phyloP scores from a whole-genome alignment of 495 filamentous ascomycete species.

The Tuber melanosporum region DNA sequence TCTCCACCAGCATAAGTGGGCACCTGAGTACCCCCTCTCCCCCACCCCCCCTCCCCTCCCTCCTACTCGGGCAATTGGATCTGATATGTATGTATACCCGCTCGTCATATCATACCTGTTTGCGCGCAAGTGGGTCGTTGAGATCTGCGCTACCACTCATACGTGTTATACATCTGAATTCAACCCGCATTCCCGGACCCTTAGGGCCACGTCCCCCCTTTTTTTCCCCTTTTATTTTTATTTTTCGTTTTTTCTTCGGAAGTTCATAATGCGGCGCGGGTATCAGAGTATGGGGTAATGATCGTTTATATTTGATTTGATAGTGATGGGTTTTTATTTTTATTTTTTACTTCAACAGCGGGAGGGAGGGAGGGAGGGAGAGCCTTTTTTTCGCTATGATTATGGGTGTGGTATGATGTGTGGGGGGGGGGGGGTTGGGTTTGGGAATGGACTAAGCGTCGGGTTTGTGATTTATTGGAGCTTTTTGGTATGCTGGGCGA shows the following conservation, averaged over 20 bases:
- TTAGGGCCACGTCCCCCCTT: not conserved
- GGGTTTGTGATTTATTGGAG: not conserved
- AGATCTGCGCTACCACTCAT: not conserved
- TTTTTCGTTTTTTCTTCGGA: not conserved
- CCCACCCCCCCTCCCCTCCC: too few species aligned
- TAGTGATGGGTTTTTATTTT: too few species aligned
- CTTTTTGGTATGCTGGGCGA: not conserved
- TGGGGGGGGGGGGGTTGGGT: too few species aligned
- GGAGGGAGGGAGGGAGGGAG: not conserved
- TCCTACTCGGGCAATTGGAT: not conserved
- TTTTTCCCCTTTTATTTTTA: not conserved
- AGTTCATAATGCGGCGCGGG: not conserved
- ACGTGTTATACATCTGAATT: not conserved
- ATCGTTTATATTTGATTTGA: not conserved
- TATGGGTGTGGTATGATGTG: too few species aligned
- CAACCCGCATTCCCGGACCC: not conserved
- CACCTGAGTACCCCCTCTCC: too few species aligned
- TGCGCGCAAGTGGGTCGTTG: not conserved
- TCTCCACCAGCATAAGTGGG: too few species aligned
- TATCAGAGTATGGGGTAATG: not conserved
- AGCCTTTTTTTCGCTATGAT: not conserved
- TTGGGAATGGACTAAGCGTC: not conserved
- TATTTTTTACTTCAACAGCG: not conserved
- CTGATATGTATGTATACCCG: not conserved
- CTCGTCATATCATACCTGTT: not conserved